Evolutionary conservation across 2,329 filamentous ascomycete genomes (phyloP), one percentile per base, ranked within the genome.

Genomic region (Graphiopsis chlorocephala): DNA sequence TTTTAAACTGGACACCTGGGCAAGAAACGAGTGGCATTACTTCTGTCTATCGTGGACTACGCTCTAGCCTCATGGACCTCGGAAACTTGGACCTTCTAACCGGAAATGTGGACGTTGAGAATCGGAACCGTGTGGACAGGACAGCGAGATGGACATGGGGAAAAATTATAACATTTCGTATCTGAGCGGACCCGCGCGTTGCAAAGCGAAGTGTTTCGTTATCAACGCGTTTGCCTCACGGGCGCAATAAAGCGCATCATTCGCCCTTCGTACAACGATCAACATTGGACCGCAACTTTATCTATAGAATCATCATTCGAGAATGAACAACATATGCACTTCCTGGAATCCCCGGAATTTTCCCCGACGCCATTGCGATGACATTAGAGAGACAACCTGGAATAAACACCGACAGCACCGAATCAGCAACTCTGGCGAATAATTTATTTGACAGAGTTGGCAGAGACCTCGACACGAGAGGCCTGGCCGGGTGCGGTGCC

Each of bases 401-500:
- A 58, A 56, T 14, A 38, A 58, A 58, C 8, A 38, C 15, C 31
- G 35, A 58, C 35, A 17, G 14, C 33, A 45, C 14, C 15, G 15
- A 8, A 11, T 45, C 53, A 38, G 15, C 10, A 15, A 56, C n/a
- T 15, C 25, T 45, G 55, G 23, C 12, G 23, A 38, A 38, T 38
- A 58, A 50, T 63, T 64, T 73, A 71, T 67, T 80, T 91, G 79
- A 95, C 85, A 45, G 48, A 38, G 28, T 55, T 29, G 23, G 60
- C 60, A 79, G 89, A 87, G 73, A 97, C 93, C 85, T 97, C 93
- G 67, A 97, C 93, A 84, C 93, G 88, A 73, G 91, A 91, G 83
- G 96, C 92, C 68, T 85, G 84, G 72, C 91, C 92, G 67, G 88
- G 86, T 66, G 88, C 85, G 67, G 87, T 85, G 66, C 85, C 85